Evolutionary conservation across 345 rosid species (phyloP).

Genomic region (Salix purpurea): DNA sequence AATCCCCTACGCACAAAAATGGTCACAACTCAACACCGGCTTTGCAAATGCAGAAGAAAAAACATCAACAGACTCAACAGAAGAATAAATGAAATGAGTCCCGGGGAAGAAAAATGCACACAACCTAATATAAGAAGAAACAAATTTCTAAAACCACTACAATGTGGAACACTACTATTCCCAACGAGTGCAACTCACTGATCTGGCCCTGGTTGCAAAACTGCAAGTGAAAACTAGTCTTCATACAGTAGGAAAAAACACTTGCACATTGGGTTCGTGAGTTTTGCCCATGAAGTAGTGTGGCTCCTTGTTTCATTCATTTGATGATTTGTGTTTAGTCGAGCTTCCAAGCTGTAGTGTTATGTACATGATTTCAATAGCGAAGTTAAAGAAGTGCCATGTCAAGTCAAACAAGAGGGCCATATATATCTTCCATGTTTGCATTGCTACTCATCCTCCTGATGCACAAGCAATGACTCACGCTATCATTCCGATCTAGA

Average conservation of each 20-base stretch:
- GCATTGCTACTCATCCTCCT: background rate
- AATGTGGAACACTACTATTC: background rate
- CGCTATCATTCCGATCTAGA: background rate
- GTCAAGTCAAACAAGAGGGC: background rate
- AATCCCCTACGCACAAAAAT: background rate
- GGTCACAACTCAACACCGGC: background rate
- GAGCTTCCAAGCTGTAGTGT: background rate
- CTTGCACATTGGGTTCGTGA: background rate
- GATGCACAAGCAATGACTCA: background rate
- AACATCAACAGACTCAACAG: background rate
- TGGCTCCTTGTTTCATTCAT: background rate
- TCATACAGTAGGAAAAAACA: background rate
- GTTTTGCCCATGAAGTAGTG: background rate
- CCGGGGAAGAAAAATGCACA: background rate
- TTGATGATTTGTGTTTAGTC: background rate
- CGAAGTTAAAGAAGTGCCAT: background rate
- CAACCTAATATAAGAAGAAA: background rate
- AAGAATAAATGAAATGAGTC: constrained; percentile 11
- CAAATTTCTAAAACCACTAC: constrained; percentile 8
- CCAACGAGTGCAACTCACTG: background rate
- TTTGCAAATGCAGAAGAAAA: background rate
- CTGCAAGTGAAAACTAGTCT: background rate
- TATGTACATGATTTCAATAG: constrained; percentile 11
- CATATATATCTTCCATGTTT: background rate
- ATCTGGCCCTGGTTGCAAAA: background rate